A percentile compares a stretch with the other conserved stretches of the same genome.
These are phyloP conservation scores for Agastache rugosa DNA, from an alignment of 257 asterid genomes.

Conservation along the genomic window DNA sequence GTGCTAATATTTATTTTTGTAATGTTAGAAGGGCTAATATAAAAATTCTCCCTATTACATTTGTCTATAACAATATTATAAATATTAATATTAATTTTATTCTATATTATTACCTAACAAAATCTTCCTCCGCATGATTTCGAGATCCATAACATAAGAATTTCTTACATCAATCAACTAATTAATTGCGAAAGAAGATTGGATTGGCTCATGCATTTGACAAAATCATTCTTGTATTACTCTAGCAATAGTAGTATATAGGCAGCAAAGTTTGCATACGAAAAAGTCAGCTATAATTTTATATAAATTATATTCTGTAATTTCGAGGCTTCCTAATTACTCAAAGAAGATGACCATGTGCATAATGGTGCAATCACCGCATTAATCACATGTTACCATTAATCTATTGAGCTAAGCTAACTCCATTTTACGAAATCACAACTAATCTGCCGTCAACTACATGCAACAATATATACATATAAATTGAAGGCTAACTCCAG, in stretches of 20 bases:
- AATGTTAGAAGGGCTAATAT: no score
- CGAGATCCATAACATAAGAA: no score
- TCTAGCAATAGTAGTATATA: not conserved
- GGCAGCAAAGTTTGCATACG: not conserved
- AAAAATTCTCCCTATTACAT: no score
- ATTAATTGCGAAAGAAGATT: not conserved
- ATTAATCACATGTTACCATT: slow-evolving; percentile 26
- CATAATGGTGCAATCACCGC: not conserved
- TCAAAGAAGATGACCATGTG: slow-evolving; percentile 34
- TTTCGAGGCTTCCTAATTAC: slow-evolving; percentile 23
- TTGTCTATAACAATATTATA: no score
- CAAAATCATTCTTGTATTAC: not conserved
- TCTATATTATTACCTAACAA: no score
- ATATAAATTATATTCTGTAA: not conserved
- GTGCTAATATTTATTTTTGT: no score
- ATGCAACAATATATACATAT: not conserved
- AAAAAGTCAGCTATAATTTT: not conserved
- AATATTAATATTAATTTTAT: no score
- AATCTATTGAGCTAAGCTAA: slow-evolving; percentile 19
- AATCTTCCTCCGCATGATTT: no score
- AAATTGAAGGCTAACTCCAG: not conserved
- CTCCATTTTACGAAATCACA: slow-evolving; percentile 20
- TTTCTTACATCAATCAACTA: no score
- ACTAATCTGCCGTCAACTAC: not conserved
- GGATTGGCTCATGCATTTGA: not conserved